Base-by-base conservation (phyloP, 805 yeast species). In the Saccharomyces eubayanus region DNA sequence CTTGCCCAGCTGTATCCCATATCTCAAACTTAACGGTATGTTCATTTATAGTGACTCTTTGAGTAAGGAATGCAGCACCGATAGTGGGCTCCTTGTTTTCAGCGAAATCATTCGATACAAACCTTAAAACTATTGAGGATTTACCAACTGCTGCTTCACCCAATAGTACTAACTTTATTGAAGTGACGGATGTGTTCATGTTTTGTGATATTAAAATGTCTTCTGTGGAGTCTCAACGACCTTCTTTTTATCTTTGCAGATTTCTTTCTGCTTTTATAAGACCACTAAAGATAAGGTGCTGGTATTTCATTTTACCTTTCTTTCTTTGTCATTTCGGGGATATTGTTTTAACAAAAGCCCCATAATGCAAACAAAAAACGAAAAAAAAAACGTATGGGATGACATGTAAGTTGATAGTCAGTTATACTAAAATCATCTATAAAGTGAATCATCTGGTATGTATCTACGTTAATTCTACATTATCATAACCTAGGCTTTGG, bases 101-200 rank as follows among this genome's bases (percentile, higher is more conserved):
- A 70, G 94, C 96, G 72, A 92, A 92, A 66, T 92, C 97, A 70
- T 92, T 89, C 59, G 90, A 84, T 46, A 92, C 98, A 71, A 92
- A 92, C 60, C 98, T 79, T 60, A 92, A 77, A 36, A 92, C 98
- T 31, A 92, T 77, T 5, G 96, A 89, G 3, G 96, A 89, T 68
- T 92, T 92, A 51, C 99, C 99, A 16, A 92, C 99, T 0, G 99
- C 99, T 0, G 97, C 97, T 68, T 92, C 99, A 29, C 99, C 99
- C 48, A 92, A 74, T 45, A 92, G 81, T 8, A 92, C 99, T 54
- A 92, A 78, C 71, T 92, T 92, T 53, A 92, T 96, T 14, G 70
- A 64, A 11, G 69, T 66, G 21, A 66, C 59, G 8, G 67, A 55
- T n/a, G 62, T 57, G 55, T 65, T 66, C 72, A 68, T 67, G 27